These are phyloP conservation scores for Calonectria naviculata DNA, from an alignment of 2,329 filamentous ascomycete genomes.

Conservation along the genomic window DNA sequence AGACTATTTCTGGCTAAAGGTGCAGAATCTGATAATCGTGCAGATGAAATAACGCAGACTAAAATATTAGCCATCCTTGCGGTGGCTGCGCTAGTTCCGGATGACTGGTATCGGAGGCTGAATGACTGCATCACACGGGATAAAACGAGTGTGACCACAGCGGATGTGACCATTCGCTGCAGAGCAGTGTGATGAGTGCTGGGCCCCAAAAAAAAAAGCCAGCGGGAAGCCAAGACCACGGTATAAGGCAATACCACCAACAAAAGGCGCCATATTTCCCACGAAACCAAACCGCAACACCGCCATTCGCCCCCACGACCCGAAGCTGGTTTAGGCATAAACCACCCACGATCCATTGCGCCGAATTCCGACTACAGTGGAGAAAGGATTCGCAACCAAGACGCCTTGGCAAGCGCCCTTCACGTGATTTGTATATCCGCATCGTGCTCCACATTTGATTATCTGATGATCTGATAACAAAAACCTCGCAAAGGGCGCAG, in stretches of 20 bases:
- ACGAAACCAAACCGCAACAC: neutral
- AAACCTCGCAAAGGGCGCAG: conserved; percentile 25
- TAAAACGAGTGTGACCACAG: neutral
- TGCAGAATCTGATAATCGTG: neutral
- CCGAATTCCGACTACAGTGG: neutral
- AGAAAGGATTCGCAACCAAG: neutral
- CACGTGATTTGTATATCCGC: neutral
- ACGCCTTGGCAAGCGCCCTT: neutral
- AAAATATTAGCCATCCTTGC: neutral
- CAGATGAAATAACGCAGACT: neutral
- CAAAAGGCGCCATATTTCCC: neutral
- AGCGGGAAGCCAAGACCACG: neutral
- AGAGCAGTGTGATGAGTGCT: neutral
- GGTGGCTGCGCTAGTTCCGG: neutral
- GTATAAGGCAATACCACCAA: neutral
- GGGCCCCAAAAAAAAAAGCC: neutral
- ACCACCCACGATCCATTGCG: neutral
- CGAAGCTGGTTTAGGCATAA: neutral
- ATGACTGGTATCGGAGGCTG: neutral
- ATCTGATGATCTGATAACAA: conserved; percentile 46
- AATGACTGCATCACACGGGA: conserved; percentile 5
- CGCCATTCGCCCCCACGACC: neutral
- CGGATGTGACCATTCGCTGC: neutral
- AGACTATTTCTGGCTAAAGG: neutral
- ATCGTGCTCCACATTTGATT: conserved; percentile 20